phyloP scores from a whole-genome alignment of 495 filamentous ascomycete genomes.

The Cercophora newfieldiana region DNA sequence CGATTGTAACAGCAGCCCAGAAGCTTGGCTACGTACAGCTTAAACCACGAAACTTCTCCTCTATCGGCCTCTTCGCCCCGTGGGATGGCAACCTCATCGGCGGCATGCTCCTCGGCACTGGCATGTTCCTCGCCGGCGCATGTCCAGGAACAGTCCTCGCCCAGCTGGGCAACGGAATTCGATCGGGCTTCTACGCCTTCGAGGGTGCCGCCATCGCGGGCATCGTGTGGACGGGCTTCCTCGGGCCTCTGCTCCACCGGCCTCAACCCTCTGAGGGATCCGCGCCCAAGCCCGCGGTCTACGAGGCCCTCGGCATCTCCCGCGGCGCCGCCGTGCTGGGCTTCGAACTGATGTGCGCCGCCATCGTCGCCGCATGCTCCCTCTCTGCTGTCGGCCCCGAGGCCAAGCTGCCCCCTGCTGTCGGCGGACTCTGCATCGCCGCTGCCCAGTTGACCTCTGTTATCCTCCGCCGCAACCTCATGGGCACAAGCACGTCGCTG shows the following conservation, averaged over 20 bases:
- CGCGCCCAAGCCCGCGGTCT: constrained; percentile 24
- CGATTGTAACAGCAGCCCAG: constrained; percentile 37
- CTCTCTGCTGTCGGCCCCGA: constrained; percentile 29
- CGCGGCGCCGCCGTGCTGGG: constrained; percentile 24
- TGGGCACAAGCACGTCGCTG: constrained; percentile 55
- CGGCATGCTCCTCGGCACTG: constrained; percentile 52
- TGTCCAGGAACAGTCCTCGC: constrained; percentile 59
- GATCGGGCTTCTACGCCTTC: constrained; percentile 44
- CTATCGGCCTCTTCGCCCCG: constrained; percentile 40
- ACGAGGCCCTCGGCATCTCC: constrained; percentile 36
- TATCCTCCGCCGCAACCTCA: constrained; percentile 39
- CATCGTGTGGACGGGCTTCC: constrained; percentile 38
- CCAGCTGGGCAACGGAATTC: constrained; percentile 51
- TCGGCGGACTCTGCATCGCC: constrained; percentile 53
- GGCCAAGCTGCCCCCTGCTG: constrained; percentile 38
- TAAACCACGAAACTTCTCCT: constrained; percentile 35
- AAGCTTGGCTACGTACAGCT: constrained; percentile 35
- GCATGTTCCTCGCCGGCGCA: constrained; percentile 56
- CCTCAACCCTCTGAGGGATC: neutral
- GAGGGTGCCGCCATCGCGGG: constrained; percentile 47
- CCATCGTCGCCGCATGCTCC: constrained; percentile 30
- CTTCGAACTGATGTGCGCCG: constrained; percentile 34
- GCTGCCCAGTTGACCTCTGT: constrained; percentile 48
- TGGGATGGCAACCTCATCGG: constrained; percentile 60
- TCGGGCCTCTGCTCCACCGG: constrained; percentile 24